Evolutionary conservation across 805 yeast species (phyloP).

Genomic region (Candida sithepensis): DNA sequence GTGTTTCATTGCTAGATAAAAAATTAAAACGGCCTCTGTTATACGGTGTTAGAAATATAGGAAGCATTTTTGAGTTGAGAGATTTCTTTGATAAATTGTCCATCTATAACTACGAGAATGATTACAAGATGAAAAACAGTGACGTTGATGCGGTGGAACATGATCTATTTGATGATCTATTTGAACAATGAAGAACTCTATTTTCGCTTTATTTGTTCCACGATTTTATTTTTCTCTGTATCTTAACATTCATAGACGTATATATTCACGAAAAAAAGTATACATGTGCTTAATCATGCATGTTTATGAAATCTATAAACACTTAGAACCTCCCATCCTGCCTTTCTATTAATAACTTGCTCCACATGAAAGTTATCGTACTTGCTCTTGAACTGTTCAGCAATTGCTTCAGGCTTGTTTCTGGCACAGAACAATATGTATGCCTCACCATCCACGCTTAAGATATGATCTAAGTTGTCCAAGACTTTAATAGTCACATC

Average conservation of each 20-base stretch:
- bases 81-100: slow-evolving; percentile 66
- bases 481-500: slow-evolving; percentile 68
- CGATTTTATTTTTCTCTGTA: neutral
- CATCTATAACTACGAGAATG: slow-evolving; percentile 60
- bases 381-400: slow-evolving; percentile 37
- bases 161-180: slow-evolving; percentile 61
- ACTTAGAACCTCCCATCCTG: slow-evolving; percentile 93
- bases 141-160: slow-evolving; percentile 46
- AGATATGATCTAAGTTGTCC: slow-evolving; percentile 44
- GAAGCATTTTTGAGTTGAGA: slow-evolving; percentile 45
- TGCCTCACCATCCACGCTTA: slow-evolving; percentile 69
- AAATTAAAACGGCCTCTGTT: slow-evolving; percentile 41
- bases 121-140: slow-evolving; percentile 45
- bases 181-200: slow-evolving; percentile 16
- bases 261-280: no score
- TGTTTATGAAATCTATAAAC: slow-evolving; percentile 57
- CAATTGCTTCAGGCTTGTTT: slow-evolving; percentile 70
- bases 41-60: slow-evolving; percentile 37
- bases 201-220: no score
- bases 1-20: slow-evolving; percentile 4
- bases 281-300: no score
- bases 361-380: slow-evolving; percentile 46
- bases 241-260: neutral
- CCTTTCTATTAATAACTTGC: slow-evolving; percentile 63
- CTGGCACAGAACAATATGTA: slow-evolving; percentile 90